phyloP scores from a whole-genome alignment of 805 yeast genomes.

The Komagataella populi region DNA sequence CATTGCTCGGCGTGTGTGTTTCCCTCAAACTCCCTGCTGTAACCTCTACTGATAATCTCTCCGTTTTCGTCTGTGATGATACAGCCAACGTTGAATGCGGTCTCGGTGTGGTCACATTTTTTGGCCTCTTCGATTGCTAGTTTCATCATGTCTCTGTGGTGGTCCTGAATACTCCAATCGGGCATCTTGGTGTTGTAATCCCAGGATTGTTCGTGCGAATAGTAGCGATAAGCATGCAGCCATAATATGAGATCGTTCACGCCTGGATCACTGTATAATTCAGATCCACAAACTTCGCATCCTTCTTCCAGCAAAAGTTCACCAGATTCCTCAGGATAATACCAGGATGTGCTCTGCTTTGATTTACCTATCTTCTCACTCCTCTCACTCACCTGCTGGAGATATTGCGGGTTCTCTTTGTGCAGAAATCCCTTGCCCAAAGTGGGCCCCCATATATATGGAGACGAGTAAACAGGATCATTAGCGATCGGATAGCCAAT shows the following conservation, averaged over 20 bases:
- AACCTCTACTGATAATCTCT: conserved; percentile 64
- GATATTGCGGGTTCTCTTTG: conserved; percentile 18
- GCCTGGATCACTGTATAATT: conserved; percentile 78
- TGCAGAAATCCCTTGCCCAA: conserved; percentile 39
- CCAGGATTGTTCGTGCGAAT: conserved; percentile 47
- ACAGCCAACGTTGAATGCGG: conserved; percentile 94
- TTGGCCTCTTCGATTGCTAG: conserved; percentile 67
- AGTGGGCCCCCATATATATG: conserved; percentile 62
- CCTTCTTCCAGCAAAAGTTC: conserved; percentile 45
- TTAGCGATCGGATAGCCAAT: conserved; percentile 87
- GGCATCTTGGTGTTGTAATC: conserved; percentile 66
- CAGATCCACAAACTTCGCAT: conserved; percentile 58
- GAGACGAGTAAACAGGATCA: conserved; percentile 82
- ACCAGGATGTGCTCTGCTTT: conserved; percentile 54
- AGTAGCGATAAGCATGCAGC: conserved; percentile 83
- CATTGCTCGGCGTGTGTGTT: conserved; percentile 97
- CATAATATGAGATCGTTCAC: conserved; percentile 77
- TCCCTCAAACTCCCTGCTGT: conserved; percentile 82
- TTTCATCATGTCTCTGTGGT: conserved; percentile 49
- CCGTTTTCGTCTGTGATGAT: conserved; percentile 56
- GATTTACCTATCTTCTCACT: conserved; percentile 63
- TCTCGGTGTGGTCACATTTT: conserved; percentile 67
- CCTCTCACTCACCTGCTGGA: conserved; percentile 26
- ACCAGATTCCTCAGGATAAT: conserved; percentile 44
- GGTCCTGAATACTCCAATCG: conserved; percentile 58